Evolutionary conservation across 1,284 basidiomycete species (phyloP).

Genomic region (Mycena citricolor): DNA sequence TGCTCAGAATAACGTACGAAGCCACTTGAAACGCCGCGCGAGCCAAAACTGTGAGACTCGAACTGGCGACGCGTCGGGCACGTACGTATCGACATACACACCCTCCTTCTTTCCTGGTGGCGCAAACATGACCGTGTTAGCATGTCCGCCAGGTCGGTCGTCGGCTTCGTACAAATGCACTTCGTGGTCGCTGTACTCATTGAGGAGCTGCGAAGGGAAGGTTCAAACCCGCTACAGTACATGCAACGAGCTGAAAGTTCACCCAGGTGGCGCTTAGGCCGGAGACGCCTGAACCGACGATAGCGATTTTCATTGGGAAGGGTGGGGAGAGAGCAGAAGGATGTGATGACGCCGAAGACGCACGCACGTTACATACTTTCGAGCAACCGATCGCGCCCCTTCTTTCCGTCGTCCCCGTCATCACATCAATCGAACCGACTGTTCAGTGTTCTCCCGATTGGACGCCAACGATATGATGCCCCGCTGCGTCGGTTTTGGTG

Average conservation of each 20-base stretch:
- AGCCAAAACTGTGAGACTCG: too few relatives aligned
- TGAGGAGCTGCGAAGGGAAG: slow-evolving; percentile 68
- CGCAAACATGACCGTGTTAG: slow-evolving; percentile 69
- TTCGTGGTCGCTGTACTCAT: slow-evolving; percentile 77
- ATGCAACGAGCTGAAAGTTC: slow-evolving; percentile 34
- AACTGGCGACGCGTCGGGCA: slow-evolving; percentile 24
- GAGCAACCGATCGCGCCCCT: too few relatives aligned
- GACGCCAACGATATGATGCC: too few relatives aligned
- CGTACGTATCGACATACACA: slow-evolving; percentile 71
- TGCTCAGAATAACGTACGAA: slow-evolving; percentile 39
- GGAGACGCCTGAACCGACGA: slow-evolving; percentile 79
- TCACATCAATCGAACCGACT: too few relatives aligned
- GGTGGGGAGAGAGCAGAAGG: too few relatives aligned
- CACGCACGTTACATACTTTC: too few relatives aligned
- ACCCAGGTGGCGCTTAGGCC: slow-evolving; percentile 81
- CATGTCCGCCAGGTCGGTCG: slow-evolving; percentile 72
- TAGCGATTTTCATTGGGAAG: slow-evolving; percentile 62
- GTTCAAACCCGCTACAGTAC: slow-evolving; percentile 17
- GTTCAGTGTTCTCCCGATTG: too few relatives aligned
- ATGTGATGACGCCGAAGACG: too few relatives aligned
- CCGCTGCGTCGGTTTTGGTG: too few relatives aligned
- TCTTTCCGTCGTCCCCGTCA: too few relatives aligned
- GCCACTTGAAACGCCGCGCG: slow-evolving; percentile 46
- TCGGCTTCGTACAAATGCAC: slow-evolving; percentile 80
- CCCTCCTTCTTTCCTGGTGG: slow-evolving; percentile 40